A percentile compares a stretch with the other conserved stretches of the same genome.
These are phyloP conservation scores for Podila clonocystis DNA, from an alignment of 192 early-diverging fungal genomes.

Conservation along the genomic window DNA sequence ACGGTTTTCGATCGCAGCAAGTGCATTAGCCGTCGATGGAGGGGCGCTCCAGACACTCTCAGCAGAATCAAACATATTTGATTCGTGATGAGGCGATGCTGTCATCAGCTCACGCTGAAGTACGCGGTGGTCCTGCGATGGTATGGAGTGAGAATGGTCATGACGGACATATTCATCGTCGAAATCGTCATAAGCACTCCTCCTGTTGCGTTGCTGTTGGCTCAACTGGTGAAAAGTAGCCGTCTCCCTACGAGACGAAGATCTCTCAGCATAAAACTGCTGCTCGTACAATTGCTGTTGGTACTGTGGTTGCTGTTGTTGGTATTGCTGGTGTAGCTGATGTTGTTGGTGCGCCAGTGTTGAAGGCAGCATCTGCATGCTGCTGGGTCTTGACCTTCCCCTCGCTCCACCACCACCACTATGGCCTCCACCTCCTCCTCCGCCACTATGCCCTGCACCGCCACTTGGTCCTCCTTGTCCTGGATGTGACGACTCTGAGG, in stretches of 20 bases:
- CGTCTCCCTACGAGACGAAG: conserved; percentile 27
- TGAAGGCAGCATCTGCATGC: conserved; percentile 37
- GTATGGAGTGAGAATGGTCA: neutral
- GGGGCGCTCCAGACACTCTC: conserved; percentile 47
- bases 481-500: conserved; percentile 29
- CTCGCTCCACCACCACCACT: neutral
- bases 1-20: conserved; percentile 6
- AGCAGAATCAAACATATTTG: conserved; percentile 29
- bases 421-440: conserved; percentile 19
- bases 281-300: conserved; percentile 41
- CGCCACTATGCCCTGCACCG: neutral
- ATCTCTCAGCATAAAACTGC: conserved; percentile 39
- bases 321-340: conserved; percentile 36
- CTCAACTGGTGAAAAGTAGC: conserved; percentile 35
- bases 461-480: conserved; percentile 20
- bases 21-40: conserved; percentile 5
- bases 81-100: conserved; percentile 39
- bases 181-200: neutral
- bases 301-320: conserved; percentile 42
- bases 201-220: conserved; percentile 7
- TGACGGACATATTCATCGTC: conserved; percentile 15
- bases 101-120: conserved; percentile 38
- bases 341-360: conserved; percentile 35
- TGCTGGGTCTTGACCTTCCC: conserved; percentile 13
- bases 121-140: conserved; percentile 17